Evolutionary conservation across 1,284 basidiomycete genomes (phyloP).

Genomic region (Rhodotorula mucilaginosa): DNA sequence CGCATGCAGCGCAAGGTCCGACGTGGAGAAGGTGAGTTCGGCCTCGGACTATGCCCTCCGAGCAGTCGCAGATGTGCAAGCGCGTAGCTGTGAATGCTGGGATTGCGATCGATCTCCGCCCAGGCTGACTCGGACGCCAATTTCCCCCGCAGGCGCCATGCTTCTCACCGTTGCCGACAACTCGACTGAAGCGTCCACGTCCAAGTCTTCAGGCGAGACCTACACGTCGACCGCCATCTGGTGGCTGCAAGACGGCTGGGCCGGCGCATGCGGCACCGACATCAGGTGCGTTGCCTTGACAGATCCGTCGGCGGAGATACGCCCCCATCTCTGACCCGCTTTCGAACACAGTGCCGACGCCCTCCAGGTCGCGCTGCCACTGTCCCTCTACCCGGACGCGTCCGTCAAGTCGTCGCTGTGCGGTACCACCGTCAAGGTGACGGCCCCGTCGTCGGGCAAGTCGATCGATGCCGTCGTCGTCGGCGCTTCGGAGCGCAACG

Average conservation of each 20-base stretch:
- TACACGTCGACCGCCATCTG: slow-evolving; percentile 21
- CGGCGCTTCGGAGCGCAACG: slow-evolving; percentile 21
- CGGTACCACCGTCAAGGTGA: slow-evolving; percentile 17
- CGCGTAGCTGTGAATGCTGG: background rate
- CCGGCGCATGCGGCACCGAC: slow-evolving; percentile 18
- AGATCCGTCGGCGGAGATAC: too few species aligned
- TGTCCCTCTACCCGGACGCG: slow-evolving; percentile 23
- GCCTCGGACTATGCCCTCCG: too few species aligned
- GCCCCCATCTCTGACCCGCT: background rate
- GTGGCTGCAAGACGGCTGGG: slow-evolving; percentile 23
- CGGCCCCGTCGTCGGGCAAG: slow-evolving; percentile 16
- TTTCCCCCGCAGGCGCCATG: background rate
- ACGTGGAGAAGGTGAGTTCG: background rate
- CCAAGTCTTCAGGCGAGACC: background rate
- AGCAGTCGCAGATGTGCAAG: background rate
- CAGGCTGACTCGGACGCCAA: too few species aligned
- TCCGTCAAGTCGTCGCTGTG: slow-evolving; percentile 20
- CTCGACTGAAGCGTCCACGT: slow-evolving; percentile 1
- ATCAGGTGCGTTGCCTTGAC: slow-evolving; percentile 9
- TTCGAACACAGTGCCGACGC: background rate
- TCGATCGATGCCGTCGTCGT: slow-evolving; percentile 12
- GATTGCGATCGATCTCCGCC: background rate
- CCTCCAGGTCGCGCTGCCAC: slow-evolving; percentile 16
- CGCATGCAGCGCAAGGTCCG: slow-evolving; percentile 13
- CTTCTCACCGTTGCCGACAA: background rate